Percentiles rank a stretch among this genome's conserved stretches.
These are phyloP conservation scores for Aegilops umbellulata DNA, from an alignment of 176 grass and related monocot genomes.

Conservation along the genomic window DNA sequence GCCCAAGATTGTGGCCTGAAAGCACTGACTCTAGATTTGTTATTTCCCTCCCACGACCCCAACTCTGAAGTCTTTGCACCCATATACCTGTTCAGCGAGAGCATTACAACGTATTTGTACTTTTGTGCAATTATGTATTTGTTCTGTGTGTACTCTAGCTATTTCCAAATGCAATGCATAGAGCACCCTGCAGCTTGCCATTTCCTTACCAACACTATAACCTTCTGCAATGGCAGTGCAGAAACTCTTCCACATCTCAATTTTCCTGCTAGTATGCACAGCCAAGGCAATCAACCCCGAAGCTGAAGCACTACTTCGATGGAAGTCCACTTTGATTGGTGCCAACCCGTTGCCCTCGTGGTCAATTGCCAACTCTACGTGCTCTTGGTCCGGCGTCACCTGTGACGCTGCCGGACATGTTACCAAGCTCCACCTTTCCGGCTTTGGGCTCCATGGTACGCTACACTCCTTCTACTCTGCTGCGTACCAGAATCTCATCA, in stretches of 20 bases:
- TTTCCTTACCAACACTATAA: too few relatives aligned
- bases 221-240: neutral
- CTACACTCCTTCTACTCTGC: constrained; percentile 32
- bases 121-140: too few relatives aligned
- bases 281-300: neutral
- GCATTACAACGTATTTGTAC: too few relatives aligned
- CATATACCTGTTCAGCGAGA: too few relatives aligned
- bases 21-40: too few relatives aligned
- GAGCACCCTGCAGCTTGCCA: neutral
- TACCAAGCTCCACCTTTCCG: constrained; percentile 13
- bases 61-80: too few relatives aligned
- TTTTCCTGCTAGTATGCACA: neutral
- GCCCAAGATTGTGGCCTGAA: too few relatives aligned
- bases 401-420: constrained; percentile 33
- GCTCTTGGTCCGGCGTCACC: constrained; percentile 45
- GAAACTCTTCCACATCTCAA: neutral
- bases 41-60: too few relatives aligned
- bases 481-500: constrained; percentile 14
- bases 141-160: too few relatives aligned
- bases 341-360: constrained; percentile 12
- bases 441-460: constrained; percentile 14
- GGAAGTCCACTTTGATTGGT: constrained; percentile 42
- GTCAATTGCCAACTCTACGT: constrained; percentile 34
- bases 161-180: neutral
- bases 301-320: constrained; percentile 42